phyloP scores from a whole-genome alignment of 805 yeast species.

The Metschnikowia noctiluminum region DNA sequence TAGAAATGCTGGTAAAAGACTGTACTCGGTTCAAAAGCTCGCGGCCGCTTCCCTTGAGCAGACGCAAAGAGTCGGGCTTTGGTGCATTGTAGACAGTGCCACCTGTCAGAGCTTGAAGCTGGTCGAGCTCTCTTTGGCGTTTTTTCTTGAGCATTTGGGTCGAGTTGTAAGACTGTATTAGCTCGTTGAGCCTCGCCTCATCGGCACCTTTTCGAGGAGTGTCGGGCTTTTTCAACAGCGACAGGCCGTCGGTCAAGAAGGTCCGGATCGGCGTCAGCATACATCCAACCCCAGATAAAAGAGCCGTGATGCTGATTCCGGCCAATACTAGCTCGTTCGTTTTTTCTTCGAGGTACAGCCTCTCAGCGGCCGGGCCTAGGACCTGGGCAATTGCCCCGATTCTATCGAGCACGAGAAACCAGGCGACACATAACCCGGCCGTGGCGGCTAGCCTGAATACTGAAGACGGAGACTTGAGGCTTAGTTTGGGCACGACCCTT shows the following conservation, averaged over 20 bases:
- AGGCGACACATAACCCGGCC: conserved; percentile 19
- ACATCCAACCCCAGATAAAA: conserved; percentile 52
- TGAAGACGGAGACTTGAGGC: conserved; percentile 1
- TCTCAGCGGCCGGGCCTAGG: conserved; percentile 18
- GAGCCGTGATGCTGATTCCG: conserved; percentile 49
- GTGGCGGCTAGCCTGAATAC: conserved; percentile 9
- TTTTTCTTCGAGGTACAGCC: conserved; percentile 37
- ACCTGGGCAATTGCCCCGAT: conserved; percentile 32
- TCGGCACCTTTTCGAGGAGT: neutral
- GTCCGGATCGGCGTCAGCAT: conserved; percentile 39
- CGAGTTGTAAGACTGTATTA: conserved; percentile 40
- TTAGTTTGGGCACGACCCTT: conserved; percentile 20
- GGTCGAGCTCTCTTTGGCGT: conserved; percentile 31
- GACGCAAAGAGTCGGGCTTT: conserved; percentile 7
- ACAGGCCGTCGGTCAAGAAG: conserved; percentile 9
- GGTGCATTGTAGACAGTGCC: conserved; percentile 28
- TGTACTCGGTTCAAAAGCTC: conserved; percentile 36
- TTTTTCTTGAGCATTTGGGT: conserved; percentile 34
- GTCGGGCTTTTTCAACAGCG: neutral
- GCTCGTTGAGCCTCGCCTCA: conserved; percentile 20
- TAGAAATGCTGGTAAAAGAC: conserved; percentile 37
- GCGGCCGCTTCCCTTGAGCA: conserved; percentile 22
- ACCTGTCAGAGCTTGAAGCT: conserved; percentile 17
- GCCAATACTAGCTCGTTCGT: conserved; percentile 45
- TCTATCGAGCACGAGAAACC: conserved; percentile 34